Conservation (phyloP, 2,329 filamentous ascomycete species). For the Neospermospora avenae region DNA sequence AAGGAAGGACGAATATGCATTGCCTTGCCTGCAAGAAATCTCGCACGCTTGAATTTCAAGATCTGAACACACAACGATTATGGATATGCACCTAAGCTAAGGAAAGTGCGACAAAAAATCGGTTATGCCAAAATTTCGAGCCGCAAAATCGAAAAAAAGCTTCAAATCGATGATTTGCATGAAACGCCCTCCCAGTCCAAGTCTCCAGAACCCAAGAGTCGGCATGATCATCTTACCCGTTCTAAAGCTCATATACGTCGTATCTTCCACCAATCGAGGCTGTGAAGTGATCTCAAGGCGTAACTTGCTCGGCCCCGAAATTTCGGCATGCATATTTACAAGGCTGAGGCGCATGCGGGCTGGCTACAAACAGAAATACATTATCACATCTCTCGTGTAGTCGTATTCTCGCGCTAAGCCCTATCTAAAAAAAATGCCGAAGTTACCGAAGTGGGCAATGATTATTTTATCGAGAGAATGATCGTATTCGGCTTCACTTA, state of each 20-base stretch:
- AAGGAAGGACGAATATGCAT: slow-evolving; percentile 1
- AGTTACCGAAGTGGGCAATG: neutral
- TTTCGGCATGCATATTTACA: neutral
- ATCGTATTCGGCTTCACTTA: neutral
- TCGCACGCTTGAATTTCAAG: neutral
- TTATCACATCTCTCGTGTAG: neutral
- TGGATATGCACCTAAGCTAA: neutral
- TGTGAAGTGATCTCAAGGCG: neutral
- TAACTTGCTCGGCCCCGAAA: neutral
- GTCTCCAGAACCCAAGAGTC: neutral
- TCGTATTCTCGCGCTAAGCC: too few relatives aligned
- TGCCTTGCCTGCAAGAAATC: neutral
- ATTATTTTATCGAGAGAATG: neutral
- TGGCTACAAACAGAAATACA: neutral
- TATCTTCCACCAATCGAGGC: neutral
- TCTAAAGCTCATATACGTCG: neutral
- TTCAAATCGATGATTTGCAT: neutral
- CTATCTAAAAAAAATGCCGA: too few relatives aligned
- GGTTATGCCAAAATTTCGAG: neutral
- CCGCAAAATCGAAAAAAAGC: neutral
- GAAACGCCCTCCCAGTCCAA: neutral
- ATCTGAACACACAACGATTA: neutral
- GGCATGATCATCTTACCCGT: neutral
- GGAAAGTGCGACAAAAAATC: neutral
- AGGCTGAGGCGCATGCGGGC: neutral